Evolutionary conservation across 192 early-diverging fungal genomes (phyloP), one percentile per base, ranked within the genome.

Genomic region (Backusella australiensis): DNA sequence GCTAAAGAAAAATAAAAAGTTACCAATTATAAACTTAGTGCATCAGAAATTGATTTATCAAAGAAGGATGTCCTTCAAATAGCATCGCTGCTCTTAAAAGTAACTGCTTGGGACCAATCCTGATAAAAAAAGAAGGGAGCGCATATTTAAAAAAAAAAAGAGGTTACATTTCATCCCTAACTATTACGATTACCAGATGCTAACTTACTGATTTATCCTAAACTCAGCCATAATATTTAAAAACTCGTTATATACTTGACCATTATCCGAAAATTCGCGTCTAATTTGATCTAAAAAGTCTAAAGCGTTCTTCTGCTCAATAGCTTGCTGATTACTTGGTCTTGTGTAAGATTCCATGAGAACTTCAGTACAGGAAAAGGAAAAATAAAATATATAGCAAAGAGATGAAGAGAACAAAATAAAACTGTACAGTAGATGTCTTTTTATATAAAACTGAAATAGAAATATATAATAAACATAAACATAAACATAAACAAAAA

Each of bases 141-240:
- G 4, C 26, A 63, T 11, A 63, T 63, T 39, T 3, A 23, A 23
- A 56, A 26, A 26, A 63, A 63, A 29, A 29, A 63, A 12, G 4
- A 12, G 4, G 12, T 63, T 63, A 63, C 23, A 63, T 12, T 29
- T 29, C 11, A 49, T 23, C 23, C 56, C 23, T 63, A 29, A 26
- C 26, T n/a, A 49, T 49, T n/a, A n/a, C 6, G 4, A 63, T 26
- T 63, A 63, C 9, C 26, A 29, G 23, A 63, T 11, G 21, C 21
- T 63, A 63, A 63, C 56, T 63, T 63, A 63, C 56, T 63, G 56
- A 63, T 63, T 63, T 8, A 63, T 63, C 21, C 23, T 63, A 63
- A 63, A 63, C 26, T 63, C 56, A 63, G 56, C 56, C 56, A 63
- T 63, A 29, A 63, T 63, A 29, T 14, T 63, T 63, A 63, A 63